Evolutionary conservation across 768 basidiomycete species (phyloP).

Genomic region (Pulveroboletus sp.): DNA sequence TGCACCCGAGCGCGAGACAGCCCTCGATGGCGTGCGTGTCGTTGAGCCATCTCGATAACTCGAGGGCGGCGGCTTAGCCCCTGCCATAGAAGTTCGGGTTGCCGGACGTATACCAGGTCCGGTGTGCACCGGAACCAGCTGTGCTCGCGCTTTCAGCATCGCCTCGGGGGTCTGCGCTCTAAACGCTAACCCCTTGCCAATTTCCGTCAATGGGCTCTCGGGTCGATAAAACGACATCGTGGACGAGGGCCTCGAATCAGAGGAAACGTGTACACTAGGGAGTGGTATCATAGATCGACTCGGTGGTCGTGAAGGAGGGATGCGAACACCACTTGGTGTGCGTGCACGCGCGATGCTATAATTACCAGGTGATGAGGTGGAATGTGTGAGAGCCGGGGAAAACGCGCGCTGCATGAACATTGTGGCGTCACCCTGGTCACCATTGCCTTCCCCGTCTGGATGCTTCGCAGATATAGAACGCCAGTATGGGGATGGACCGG

Average conservation of each 20-base stretch:
- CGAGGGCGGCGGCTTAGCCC: slow-evolving; percentile 58
- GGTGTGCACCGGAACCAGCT: slow-evolving; percentile 54
- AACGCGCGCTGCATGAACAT: slow-evolving; percentile 55
- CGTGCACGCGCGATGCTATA: slow-evolving; percentile 25
- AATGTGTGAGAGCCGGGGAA: slow-evolving; percentile 52
- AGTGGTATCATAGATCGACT: slow-evolving; percentile 83
- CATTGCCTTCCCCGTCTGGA: slow-evolving; percentile 42
- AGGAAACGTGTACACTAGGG: slow-evolving; percentile 64
- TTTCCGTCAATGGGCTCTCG: slow-evolving; percentile 46
- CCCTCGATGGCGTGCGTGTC: slow-evolving; percentile 57
- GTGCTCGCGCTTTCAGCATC: slow-evolving; percentile 52
- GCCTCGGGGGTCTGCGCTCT: slow-evolving; percentile 71
- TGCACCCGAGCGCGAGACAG: slow-evolving; percentile 60
- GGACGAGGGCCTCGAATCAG: slow-evolving; percentile 65
- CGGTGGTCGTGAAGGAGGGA: slow-evolving; percentile 66
- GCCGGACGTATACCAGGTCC: slow-evolving; percentile 36
- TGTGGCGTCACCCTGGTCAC: slow-evolving; percentile 40
- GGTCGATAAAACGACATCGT: slow-evolving; percentile 64
- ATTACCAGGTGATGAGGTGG: slow-evolving; percentile 39
- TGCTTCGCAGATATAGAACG: slow-evolving; percentile 46
- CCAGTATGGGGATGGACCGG: slow-evolving; percentile 50
- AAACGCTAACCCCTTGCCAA: slow-evolving; percentile 30
- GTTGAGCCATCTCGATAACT: slow-evolving; percentile 62
- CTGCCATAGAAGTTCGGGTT: slow-evolving; percentile 35
- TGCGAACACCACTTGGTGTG: slow-evolving; percentile 38